phyloP scores from a whole-genome alignment of 768 basidiomycete species.

The Pisolithus tinctorius region DNA sequence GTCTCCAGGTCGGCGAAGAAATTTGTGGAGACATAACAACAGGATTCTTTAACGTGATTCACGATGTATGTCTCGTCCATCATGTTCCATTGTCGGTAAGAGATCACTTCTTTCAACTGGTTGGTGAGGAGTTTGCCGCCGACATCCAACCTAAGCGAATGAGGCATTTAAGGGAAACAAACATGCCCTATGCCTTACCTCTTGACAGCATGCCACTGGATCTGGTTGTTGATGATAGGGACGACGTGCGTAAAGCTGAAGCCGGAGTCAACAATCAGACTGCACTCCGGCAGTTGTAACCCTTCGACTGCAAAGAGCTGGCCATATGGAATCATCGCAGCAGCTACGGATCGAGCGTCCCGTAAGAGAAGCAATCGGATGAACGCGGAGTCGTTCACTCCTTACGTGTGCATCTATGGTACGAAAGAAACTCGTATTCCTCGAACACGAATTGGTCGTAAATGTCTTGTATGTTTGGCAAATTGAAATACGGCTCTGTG shows the following conservation, averaged over 20 bases:
- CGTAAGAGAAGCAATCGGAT: conserved; percentile 15
- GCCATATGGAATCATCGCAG: conserved; percentile 72
- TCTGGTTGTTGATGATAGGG: conserved; percentile 66
- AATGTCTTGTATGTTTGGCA: conserved; percentile 84
- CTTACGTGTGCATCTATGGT: conserved; percentile 77
- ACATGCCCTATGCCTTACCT: conserved; percentile 40
- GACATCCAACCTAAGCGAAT: conserved; percentile 69
- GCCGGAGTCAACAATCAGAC: conserved; percentile 80
- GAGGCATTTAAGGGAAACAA: conserved; percentile 9
- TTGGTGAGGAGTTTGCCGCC: conserved; percentile 96
- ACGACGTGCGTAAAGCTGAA: conserved; percentile 94
- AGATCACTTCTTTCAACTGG: conserved; percentile 88
- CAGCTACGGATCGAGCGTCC: conserved; percentile 44
- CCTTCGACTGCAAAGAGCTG: conserved; percentile 50
- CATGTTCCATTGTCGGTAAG: conserved; percentile 97
- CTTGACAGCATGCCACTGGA: conserved; percentile 78
- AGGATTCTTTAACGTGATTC: conserved; percentile 86
- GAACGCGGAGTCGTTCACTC: conserved; percentile 13
- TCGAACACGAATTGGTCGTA: conserved; percentile 97
- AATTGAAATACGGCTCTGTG: conserved; percentile 93
- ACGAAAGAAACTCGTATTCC: conserved; percentile 89
- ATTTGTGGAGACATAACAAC: conserved; percentile 76
- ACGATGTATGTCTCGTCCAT: conserved; percentile 95
- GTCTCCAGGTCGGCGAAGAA: conserved; percentile 69
- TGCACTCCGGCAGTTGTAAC: conserved; percentile 63